These are phyloP conservation scores for Xylariaceae sp. DNA, from an alignment of 2,329 filamentous ascomycete species.

Conservation along the genomic window DNA sequence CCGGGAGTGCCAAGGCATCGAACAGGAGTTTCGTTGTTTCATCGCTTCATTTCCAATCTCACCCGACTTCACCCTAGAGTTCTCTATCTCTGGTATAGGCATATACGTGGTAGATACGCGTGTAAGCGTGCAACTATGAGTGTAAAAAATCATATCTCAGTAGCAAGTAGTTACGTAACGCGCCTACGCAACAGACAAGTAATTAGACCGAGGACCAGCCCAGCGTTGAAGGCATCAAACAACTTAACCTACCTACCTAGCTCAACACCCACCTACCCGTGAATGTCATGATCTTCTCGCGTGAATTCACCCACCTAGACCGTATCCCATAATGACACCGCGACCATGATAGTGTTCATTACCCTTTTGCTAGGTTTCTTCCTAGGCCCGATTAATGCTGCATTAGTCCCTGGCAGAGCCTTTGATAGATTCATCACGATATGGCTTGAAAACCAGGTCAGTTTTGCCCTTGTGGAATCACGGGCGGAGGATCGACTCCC, in stretches of 20 bases:
- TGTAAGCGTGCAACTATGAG: background rate
- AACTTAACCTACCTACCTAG: background rate
- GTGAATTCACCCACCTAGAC: background rate
- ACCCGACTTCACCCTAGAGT: background rate
- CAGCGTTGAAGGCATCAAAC: background rate
- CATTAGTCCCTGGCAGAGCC: conserved; percentile 33
- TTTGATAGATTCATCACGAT: conserved; percentile 42
- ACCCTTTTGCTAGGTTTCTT: conserved; percentile 19
- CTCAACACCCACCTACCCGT: background rate
- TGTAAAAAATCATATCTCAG: background rate
- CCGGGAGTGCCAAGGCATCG: no score
- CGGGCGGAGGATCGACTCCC: background rate
- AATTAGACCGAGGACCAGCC: no score
- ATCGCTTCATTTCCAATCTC: background rate
- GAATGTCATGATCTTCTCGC: background rate
- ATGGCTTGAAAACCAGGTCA: conserved; percentile 42
- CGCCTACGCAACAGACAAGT: background rate
- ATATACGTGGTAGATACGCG: background rate
- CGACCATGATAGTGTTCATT: conserved; percentile 17
- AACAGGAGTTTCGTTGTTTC: background rate
- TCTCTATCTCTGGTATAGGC: background rate
- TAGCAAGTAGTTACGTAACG: background rate
- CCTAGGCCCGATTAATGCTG: conserved; percentile 18
- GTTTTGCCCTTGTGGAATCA: conserved; percentile 10
- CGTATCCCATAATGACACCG: conserved; percentile 12